phyloP scores from a whole-genome alignment of 768 basidiomycete genomes.

The Leccinum ochraceum region DNA sequence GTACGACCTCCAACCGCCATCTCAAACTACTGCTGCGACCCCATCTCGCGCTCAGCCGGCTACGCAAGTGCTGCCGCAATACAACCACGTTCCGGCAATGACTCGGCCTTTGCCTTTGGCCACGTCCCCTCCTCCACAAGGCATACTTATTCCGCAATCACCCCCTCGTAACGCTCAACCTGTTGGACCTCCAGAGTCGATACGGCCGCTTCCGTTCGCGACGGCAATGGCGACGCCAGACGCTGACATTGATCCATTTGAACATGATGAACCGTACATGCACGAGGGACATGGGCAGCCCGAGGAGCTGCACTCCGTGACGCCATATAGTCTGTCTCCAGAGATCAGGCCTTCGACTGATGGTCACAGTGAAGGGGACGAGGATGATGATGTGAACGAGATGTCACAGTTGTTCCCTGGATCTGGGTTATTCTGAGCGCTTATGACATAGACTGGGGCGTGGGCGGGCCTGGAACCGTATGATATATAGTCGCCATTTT shows the following conservation, averaged over 20 bases:
- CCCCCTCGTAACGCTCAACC: slow-evolving; percentile 9
- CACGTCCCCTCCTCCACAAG: slow-evolving; percentile 15
- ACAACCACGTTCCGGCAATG: slow-evolving; percentile 7
- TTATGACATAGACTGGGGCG: neutral
- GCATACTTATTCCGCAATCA: slow-evolving; percentile 13
- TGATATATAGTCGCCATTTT: neutral
- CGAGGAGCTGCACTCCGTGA: slow-evolving; percentile 16
- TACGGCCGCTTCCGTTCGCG: slow-evolving; percentile 17
- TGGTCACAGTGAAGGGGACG: slow-evolving; percentile 23
- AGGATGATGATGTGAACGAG: slow-evolving; percentile 29
- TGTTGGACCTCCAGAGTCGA: slow-evolving; percentile 13
- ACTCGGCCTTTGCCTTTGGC: slow-evolving; percentile 11
- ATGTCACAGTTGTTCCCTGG: slow-evolving; percentile 44
- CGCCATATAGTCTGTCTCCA: slow-evolving; percentile 32
- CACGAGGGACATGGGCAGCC: slow-evolving; percentile 20
- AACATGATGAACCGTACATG: slow-evolving; percentile 28
- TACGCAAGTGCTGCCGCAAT: slow-evolving; percentile 13
- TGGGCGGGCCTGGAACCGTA: neutral
- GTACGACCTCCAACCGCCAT: slow-evolving; percentile 35
- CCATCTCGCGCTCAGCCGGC: slow-evolving; percentile 14
- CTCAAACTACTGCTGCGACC: slow-evolving; percentile 16
- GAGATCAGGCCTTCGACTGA: slow-evolving; percentile 11
- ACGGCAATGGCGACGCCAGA: slow-evolving; percentile 22
- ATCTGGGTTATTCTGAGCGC: slow-evolving; percentile 40
- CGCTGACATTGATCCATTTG: slow-evolving; percentile 36